Conservation (phyloP, 2,329 filamentous ascomycete genomes). For the Cladosporium phlei region DNA sequence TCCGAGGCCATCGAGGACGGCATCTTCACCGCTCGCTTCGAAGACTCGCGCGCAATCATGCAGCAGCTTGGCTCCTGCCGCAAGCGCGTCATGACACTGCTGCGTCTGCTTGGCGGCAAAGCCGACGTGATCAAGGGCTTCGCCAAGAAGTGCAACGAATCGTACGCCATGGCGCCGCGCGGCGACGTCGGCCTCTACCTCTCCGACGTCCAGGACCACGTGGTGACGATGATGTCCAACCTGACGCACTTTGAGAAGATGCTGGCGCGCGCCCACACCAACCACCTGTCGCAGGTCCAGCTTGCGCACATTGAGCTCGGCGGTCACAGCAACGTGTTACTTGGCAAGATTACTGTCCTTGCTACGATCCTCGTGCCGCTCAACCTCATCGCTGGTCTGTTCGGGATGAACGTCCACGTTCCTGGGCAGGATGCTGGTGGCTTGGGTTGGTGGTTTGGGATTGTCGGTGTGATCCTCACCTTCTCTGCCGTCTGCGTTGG, state of each 20-base stretch:
- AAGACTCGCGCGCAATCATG: slow-evolving; percentile 83
- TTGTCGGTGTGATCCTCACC: slow-evolving; percentile 51
- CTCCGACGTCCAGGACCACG: slow-evolving; percentile 97
- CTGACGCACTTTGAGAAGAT: slow-evolving; percentile 96
- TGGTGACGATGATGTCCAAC: slow-evolving; percentile 98
- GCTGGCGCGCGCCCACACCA: slow-evolving; percentile 86
- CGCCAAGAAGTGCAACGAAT: slow-evolving; percentile 97
- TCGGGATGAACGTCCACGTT: slow-evolving; percentile 81
- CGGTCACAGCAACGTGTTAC: slow-evolving; percentile 78
- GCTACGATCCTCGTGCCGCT: slow-evolving; percentile 94
- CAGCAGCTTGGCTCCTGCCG: slow-evolving; percentile 83
- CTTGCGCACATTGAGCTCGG: slow-evolving; percentile 88
- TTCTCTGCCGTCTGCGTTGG: slow-evolving; percentile 38
- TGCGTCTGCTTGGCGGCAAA: slow-evolving; percentile 90
- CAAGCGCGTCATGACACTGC: slow-evolving; percentile 89
- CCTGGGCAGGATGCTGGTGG: slow-evolving; percentile 52
- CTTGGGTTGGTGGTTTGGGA: slow-evolving; percentile 57
- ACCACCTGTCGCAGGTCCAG: slow-evolving; percentile 90
- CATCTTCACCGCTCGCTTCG: slow-evolving; percentile 84
- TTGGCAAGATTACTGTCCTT: slow-evolving; percentile 92
- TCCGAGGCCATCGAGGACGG: slow-evolving; percentile 93
- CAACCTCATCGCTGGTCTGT: slow-evolving; percentile 82
- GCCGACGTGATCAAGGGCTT: slow-evolving; percentile 98
- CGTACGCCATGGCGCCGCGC: slow-evolving; percentile 89
- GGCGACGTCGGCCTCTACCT: slow-evolving; percentile 96